Evolutionary conservation across 495 filamentous ascomycete species (phyloP).

Genomic region (Talaromyces adpressus): DNA sequence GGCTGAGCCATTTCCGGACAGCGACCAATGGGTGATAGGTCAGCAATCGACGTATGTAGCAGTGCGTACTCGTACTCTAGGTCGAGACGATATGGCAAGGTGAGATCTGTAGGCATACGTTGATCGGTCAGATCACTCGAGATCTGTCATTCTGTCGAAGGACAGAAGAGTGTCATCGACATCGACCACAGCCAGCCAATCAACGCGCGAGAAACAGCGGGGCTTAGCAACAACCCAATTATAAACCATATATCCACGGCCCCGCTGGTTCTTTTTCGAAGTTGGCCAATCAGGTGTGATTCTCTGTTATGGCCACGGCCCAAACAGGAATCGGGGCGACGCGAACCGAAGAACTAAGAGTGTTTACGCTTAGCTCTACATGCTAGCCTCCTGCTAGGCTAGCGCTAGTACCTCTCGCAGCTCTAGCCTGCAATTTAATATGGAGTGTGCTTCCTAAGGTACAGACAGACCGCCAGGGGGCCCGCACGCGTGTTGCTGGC

Average conservation of each 20-base stretch:
- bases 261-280: neutral
- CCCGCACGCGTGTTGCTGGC: slow-evolving; percentile 75
- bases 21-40: neutral
- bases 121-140: neutral
- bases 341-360: neutral
- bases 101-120: neutral
- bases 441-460: neutral
- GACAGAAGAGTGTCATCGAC: neutral
- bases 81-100: neutral
- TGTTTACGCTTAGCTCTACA: neutral
- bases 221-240: neutral
- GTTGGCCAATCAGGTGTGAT: neutral
- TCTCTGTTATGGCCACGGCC: neutral
- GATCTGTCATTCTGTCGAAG: neutral
- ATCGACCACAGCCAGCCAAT: neutral
- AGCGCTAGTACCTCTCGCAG: neutral
- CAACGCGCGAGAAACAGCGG: neutral
- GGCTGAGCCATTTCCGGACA: neutral
- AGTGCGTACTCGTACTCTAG: neutral
- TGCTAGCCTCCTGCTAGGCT: neutral
- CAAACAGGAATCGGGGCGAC: neutral
- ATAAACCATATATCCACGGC: neutral
- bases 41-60: neutral
- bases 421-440: neutral
- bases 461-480: slow-evolving; percentile 29